Evolutionary conservation across 2,329 filamentous ascomycete species (phyloP).

Genomic region (Alternaria hordeiaustralica): DNA sequence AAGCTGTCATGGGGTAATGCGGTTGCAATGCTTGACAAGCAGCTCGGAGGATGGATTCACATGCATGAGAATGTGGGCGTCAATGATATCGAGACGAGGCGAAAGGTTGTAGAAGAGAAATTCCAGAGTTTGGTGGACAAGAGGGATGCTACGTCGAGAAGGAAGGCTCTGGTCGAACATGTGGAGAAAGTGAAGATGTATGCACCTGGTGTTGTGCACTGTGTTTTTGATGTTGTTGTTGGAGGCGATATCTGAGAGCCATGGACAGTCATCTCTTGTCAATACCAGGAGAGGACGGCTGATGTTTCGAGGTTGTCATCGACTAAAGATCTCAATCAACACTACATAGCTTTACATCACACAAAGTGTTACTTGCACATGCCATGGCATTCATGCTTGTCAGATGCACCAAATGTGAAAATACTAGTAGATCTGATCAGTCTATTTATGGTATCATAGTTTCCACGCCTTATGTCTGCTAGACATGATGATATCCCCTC

Average conservation of each 20-base stretch:
- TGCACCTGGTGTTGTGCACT: constrained; percentile 67
- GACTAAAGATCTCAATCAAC: background rate
- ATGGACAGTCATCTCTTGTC: background rate
- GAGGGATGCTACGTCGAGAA: background rate
- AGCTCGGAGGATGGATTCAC: constrained; percentile 63
- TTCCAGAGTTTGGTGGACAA: constrained; percentile 41
- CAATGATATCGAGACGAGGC: constrained; percentile 30
- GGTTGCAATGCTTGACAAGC: constrained; percentile 54
- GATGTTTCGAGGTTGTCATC: background rate
- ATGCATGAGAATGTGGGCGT: constrained; percentile 65
- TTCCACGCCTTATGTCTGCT: background rate
- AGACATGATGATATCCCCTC: background rate
- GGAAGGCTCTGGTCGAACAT: constrained; percentile 55
- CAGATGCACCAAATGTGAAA: background rate
- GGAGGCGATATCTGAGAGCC: background rate
- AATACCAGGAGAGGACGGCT: background rate
- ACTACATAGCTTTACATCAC: background rate
- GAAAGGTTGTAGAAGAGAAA: constrained; percentile 48
- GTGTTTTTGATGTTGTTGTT: constrained; percentile 61
- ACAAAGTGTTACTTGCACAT: background rate
- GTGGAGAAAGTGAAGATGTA: constrained; percentile 63
- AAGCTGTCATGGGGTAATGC: constrained; percentile 58
- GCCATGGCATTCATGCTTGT: background rate
- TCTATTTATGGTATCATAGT: background rate
- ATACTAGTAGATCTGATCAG: background rate